Percentiles rank a stretch among this genome's conserved stretches.
Conservation (phyloP, 2,329 filamentous ascomycete species). For the Dendryphion nanum region DNA sequence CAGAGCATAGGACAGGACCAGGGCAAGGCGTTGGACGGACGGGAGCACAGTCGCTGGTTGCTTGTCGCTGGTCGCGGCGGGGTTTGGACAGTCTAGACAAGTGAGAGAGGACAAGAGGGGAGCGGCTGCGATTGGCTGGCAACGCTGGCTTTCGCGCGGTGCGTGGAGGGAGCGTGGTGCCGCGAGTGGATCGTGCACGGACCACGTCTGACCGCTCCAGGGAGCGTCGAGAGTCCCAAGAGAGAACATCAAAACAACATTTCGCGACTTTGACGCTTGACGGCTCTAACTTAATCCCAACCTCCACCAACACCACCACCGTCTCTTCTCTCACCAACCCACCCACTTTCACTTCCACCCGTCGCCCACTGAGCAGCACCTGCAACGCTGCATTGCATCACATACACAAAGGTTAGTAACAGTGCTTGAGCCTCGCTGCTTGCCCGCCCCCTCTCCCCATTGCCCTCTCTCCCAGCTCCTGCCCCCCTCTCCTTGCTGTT, state of each 20-base stretch:
- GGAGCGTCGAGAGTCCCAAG: not conserved
- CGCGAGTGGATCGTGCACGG: not conserved
- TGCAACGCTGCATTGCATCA: no score
- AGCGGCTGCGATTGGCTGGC: not conserved
- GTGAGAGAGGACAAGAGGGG: not conserved
- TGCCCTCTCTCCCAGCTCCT: no score
- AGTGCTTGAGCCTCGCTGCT: no score
- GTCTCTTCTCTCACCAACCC: not conserved
- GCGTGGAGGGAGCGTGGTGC: not conserved
- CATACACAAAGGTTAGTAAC: no score
- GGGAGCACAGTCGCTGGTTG: conserved; percentile 1
- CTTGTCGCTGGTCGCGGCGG: not conserved
- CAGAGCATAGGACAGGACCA: conserved; percentile 15
- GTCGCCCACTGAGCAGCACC: no score
- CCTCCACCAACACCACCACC: not conserved
- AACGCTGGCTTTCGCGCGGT: not conserved
- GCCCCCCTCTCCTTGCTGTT: not conserved
- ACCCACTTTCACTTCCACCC: not conserved
- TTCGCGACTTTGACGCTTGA: conserved; percentile 1
- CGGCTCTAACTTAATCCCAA: no score
- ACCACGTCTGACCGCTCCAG: no score
- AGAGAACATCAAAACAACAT: conserved; percentile 4
- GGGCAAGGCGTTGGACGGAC: conserved; percentile 6
- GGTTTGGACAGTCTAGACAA: not conserved
- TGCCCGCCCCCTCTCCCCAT: no score